phyloP scores from a whole-genome alignment of 257 asterid species.

The Jacaranda copaia region DNA sequence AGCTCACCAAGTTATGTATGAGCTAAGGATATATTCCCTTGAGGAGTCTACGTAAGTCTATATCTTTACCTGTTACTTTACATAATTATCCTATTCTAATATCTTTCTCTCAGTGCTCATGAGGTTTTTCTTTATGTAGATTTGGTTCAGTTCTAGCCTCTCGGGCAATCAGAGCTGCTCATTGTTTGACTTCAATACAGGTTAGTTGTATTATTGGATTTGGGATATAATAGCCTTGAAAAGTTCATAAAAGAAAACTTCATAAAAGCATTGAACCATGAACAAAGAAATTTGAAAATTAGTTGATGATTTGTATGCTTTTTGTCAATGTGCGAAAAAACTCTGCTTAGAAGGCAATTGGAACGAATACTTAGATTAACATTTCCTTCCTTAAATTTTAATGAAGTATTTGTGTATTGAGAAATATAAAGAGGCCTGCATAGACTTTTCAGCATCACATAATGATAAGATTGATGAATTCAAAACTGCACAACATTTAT shows the following conservation, averaged over 20 bases:
- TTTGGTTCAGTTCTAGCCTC: constrained; percentile 88
- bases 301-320: no score
- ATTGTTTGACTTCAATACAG: constrained; percentile 98
- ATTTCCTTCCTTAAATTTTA: constrained; percentile 4
- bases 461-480: not conserved
- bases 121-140: constrained; percentile 51
- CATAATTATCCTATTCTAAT: constrained; percentile 26
- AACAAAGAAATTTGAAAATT: not conserved
- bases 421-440: not conserved
- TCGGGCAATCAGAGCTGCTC: constrained; percentile 98
- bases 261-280: constrained; percentile 1
- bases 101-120: constrained; percentile 28
- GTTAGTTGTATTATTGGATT: constrained; percentile 50
- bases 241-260: constrained; percentile 1
- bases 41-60: constrained; percentile 89
- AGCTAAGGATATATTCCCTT: constrained; percentile 90
- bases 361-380: not conserved
- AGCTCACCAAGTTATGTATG: constrained; percentile 90
- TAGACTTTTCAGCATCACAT: not conserved
- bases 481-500: not conserved
- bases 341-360: not conserved
- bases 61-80: not conserved
- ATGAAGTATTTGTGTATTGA: not conserved
- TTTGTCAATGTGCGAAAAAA: not conserved
- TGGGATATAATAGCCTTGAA: constrained; percentile 3